Evolutionary conservation across 2,329 filamentous ascomycete species (phyloP).

Genomic region (Xylariaceae sp.): DNA sequence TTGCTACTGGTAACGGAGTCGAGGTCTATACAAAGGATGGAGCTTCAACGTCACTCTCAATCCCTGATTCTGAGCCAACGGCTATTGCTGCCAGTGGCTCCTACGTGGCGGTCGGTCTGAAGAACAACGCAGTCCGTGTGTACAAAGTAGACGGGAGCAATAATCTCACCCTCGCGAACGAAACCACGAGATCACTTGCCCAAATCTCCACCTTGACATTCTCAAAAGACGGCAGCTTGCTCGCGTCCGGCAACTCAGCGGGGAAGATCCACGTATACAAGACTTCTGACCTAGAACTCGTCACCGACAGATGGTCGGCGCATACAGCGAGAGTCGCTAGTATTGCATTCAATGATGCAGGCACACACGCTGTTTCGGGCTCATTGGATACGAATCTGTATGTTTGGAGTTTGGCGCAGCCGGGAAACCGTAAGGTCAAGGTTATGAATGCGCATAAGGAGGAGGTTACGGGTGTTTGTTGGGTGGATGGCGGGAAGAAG

Average conservation of each 20-base stretch:
- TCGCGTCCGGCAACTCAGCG: conserved; percentile 77
- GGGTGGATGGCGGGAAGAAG: conserved; percentile 60
- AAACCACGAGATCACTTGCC: conserved; percentile 65
- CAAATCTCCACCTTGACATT: conserved; percentile 79
- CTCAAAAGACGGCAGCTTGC: conserved; percentile 68
- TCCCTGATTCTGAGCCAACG: conserved; percentile 60
- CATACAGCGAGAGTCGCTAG: conserved; percentile 56
- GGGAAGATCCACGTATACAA: conserved; percentile 87
- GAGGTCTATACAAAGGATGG: conserved; percentile 57
- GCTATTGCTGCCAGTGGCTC: conserved; percentile 66
- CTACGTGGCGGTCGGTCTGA: conserved; percentile 70
- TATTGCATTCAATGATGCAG: conserved; percentile 72
- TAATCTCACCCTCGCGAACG: conserved; percentile 49
- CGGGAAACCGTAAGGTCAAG: conserved; percentile 73
- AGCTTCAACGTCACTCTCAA: conserved; percentile 54
- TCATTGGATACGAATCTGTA: conserved; percentile 88
- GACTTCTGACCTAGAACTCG: conserved; percentile 55
- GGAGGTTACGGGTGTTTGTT: conserved; percentile 82
- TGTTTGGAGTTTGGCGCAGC: conserved; percentile 82
- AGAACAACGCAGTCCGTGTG: conserved; percentile 70
- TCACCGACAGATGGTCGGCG: conserved; percentile 69
- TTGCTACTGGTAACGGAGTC: conserved; percentile 52
- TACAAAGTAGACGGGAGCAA: conserved; percentile 61
- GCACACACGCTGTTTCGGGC: conserved; percentile 77
- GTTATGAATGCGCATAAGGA: conserved; percentile 91